Base-by-base conservation (phyloP, 1,139 yeast species). In the Kodamaea sp. region DNA sequence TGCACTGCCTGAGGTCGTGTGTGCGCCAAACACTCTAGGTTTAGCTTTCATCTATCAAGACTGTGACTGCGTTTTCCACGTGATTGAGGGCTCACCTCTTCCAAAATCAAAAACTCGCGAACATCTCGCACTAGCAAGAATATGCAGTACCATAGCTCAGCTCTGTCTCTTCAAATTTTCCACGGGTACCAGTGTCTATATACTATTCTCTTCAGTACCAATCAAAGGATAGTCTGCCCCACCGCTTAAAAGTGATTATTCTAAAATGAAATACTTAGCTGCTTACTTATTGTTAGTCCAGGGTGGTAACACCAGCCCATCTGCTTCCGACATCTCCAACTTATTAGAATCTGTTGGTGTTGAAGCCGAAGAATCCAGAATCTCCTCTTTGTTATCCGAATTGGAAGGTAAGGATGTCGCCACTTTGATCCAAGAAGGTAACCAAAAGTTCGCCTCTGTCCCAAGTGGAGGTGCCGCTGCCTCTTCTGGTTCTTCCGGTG, bases 221-320 rank as follows among this genome's bases (percentile, higher is more conserved):
- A 51, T 51, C 63, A 74, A 73, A 67, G 80, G 73, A 75, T 75
- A 73, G 80, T 76, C 80, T 67, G 80, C 80, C 59, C 44, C 44
- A 43, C 56, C 60, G 80, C 80, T 75, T 75, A 75, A 75, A 70
- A 54, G 67, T 68, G 80, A 75, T 74, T 75, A 73, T 74, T 73
- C 76, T 72, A 58, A 64, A 73, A 79, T 84, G 94, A 84, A 83
- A 80, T 84, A 84, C 79, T 78, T 84, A 73, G 92, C 94, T 74
- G 90, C 94, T 73, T 84, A 84, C 79, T 78, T 84, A 70, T 79
- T 83, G 71, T 80, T 84, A 70, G 84, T 78, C 71, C 85, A 84
- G 69, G 86, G 90, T 68, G 92, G 92, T 67, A 82, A 81, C 78
- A 66, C 83, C 57, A 53, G 84, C 58, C 90, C 92, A 72, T 70